Evolutionary conservation across 495 filamentous ascomycete genomes (phyloP), one percentile per base, ranked within the genome.

Genomic region (Xylaria grammica): DNA sequence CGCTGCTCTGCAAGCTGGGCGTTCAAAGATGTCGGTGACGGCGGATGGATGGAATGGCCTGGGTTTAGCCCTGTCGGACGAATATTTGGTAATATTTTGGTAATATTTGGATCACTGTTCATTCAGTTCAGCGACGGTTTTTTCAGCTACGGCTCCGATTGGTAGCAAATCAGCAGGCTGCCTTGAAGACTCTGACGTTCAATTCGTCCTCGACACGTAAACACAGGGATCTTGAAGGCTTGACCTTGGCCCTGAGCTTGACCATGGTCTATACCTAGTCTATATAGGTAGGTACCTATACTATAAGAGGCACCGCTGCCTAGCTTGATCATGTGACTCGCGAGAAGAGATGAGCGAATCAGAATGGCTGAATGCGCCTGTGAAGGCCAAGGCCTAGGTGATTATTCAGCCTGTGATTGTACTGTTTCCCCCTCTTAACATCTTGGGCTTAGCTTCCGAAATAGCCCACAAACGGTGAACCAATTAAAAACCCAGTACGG

Each of bases 301-400:
- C 46, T 50, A 22, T 13, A 10, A 29, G 52, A 24, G 6, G 22
- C 4, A 24, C 32, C 27, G 34, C 36, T 56, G 69, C 68, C 62
- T 64, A 65, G 60, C 5, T 8, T 13, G 24, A 56, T 74, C 72
- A 74, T 74, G 72, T 74, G 72, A 74, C 30, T 15, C 10, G 45
- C 20, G 13, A 4, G 29, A 38, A 3, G 11, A 17, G 42, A 27
- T 36, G 2, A 20, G n/a, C 71, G 68, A 71, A 54, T 71, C 62
- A 67, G 66, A 38, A 38, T 15, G 17, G 5, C 38, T 15, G 27
- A 32, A 4, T 0, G 13, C 17, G 4, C 8, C n/a, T 10, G 60
- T 40, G 36, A 36, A 38, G 40, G 9, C 27, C 10, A 42, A 17
- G 40, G 40, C 13, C 8, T 15, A 34, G 13, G 56, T 27, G 29